phyloP scores from a whole-genome alignment of 495 filamentous ascomycete genomes.

The Thermochaetoides thermophila region DNA sequence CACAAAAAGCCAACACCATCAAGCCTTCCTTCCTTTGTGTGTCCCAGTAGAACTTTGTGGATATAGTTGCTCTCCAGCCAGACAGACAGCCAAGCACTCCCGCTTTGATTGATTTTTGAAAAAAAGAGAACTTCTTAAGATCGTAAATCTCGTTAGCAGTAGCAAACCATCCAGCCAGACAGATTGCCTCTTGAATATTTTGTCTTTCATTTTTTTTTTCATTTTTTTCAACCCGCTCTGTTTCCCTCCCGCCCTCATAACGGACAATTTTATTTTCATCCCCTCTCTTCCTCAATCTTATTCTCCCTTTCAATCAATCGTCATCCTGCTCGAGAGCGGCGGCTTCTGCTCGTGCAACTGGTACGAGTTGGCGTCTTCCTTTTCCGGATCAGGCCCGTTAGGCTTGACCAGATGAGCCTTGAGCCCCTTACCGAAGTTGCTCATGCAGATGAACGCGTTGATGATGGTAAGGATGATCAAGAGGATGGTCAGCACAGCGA shows the following conservation, averaged over 20 bases:
- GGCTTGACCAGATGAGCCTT: slow-evolving; percentile 69
- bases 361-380: slow-evolving; percentile 57
- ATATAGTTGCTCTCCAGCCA: too few species aligned
- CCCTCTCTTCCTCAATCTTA: background rate
- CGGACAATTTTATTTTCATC: too few species aligned
- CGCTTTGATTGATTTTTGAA: too few species aligned
- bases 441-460: slow-evolving; percentile 72
- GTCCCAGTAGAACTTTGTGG: too few species aligned
- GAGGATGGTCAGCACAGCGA: slow-evolving; percentile 81
- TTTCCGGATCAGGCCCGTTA: slow-evolving; percentile 50
- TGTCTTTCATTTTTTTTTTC: background rate
- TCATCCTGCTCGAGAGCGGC: slow-evolving; percentile 62
- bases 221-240: background rate
- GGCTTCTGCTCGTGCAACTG: slow-evolving; percentile 43
- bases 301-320: slow-evolving; percentile 51
- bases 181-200: slow-evolving; percentile 4
- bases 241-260: too few species aligned
- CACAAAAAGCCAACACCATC: too few species aligned
- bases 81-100: too few species aligned
- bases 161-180: background rate
- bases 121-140: too few species aligned
- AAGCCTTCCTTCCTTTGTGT: too few species aligned
- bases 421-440: slow-evolving; percentile 81
- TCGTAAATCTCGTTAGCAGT: slow-evolving; percentile 8
- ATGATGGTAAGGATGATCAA: slow-evolving; percentile 79